Evolutionary conservation across 2,329 filamentous ascomycete genomes (phyloP).

Genomic region (Aureobasidium pullulans): DNA sequence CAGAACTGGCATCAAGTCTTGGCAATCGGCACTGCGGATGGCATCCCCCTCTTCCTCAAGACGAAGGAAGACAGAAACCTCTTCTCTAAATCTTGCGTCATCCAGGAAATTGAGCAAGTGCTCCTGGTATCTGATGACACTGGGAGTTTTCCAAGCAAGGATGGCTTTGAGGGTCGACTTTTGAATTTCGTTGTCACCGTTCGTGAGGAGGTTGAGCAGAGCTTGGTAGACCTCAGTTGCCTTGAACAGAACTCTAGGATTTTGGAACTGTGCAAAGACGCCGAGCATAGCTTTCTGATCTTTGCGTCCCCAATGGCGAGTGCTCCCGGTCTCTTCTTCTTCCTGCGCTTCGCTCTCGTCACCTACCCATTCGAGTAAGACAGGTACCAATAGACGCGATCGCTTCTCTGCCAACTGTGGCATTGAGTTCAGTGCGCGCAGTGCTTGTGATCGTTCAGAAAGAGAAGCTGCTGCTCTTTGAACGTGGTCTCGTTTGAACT

Average conservation of each 20-base stretch:
- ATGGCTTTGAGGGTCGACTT: constrained; percentile 77
- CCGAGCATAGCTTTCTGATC: constrained; percentile 79
- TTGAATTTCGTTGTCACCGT: constrained; percentile 87
- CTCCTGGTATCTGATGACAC: constrained; percentile 71
- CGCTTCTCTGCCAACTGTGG: constrained; percentile 77
- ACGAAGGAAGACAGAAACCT: constrained; percentile 79
- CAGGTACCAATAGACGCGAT: constrained; percentile 76
- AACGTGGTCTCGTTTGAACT: constrained; percentile 59
- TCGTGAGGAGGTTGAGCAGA: constrained; percentile 67
- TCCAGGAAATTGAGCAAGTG: constrained; percentile 81
- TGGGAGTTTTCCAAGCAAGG: constrained; percentile 78
- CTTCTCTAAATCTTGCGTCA: constrained; percentile 85
- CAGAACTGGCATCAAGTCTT: constrained; percentile 73
- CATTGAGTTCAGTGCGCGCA: constrained; percentile 67
- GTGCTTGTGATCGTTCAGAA: constrained; percentile 65
- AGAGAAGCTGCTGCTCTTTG: constrained; percentile 43
- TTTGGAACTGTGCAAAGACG: constrained; percentile 77
- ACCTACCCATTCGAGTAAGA: constrained; percentile 73
- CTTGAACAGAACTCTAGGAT: constrained; percentile 76
- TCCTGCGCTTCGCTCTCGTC: constrained; percentile 13
- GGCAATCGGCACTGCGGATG: constrained; percentile 64
- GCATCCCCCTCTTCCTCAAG: constrained; percentile 53
- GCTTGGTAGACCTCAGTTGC: constrained; percentile 68
- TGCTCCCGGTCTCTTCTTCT: constrained; percentile 4
- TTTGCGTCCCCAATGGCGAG: constrained; percentile 55